Evolutionary conservation across 306 rosid species (phyloP), one percentile per base, ranked within the genome.

Genomic region (Pterocarpus macrocarpus): DNA sequence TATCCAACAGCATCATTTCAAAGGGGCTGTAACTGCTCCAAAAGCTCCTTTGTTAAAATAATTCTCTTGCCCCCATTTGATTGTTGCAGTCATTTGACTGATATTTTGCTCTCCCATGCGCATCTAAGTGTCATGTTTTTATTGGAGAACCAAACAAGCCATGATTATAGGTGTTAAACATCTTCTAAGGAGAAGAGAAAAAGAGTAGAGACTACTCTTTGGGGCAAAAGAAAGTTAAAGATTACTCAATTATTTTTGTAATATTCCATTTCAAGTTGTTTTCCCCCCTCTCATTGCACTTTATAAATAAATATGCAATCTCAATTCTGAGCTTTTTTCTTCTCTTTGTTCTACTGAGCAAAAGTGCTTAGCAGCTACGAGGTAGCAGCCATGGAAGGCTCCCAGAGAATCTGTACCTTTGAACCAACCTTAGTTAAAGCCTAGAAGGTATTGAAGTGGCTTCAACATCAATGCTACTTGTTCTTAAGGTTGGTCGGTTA

Each of bases 81-180:
- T 77, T 72, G 79, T 66, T 80, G 56, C 81, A 73, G 67, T 62
- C 79, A 76, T 76, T 78, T 75, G 53, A 78, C 79, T 12, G 22
- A 13, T 76, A 53, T 45, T 79, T 56, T 71, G 17, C 77, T 70
- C 65, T 76, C 64, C 55, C 85, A 76, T 64, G 72, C 52, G 49
- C 64, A 30, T 69, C 68, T 79, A 10, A 11, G 36, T 78, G 79
- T 63, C 73, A 77, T 81, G 43, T 43, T 75, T 68, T 73, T 34
- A 33, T 74, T 74, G 71, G 49, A 65, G 59, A 64, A 57, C 72
- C 84, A 82, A 69, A 44, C 79, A 47, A 64, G 79, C 67, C 82
- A 56, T 70, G 69, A 70, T 50, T 77, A 44, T 55, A 33, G 75
- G 79, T 53, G 53, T 58, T 56, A 71, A 78, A 10, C 14, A 77